A percentile compares a stretch with the other conserved stretches of the same genome.
phyloP scores from a whole-genome alignment of 2,329 filamentous ascomycete genomes.

The Fusarium sambucinum region DNA sequence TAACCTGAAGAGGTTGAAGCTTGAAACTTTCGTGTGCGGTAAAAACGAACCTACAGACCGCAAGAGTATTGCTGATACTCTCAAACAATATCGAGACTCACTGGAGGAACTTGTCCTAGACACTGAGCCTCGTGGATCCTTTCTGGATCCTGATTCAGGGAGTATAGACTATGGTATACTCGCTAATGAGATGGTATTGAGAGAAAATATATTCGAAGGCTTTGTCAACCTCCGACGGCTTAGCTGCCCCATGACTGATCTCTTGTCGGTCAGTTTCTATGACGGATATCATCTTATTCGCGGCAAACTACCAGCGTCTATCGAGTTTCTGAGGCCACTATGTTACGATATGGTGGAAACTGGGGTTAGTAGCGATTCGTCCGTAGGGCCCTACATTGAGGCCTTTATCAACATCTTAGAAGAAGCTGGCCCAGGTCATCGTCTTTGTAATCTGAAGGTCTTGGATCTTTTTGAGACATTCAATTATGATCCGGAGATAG shows the following conservation, averaged over 20 bases:
- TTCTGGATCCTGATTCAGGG: neutral
- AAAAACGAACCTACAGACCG: neutral
- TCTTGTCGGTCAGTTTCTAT: neutral
- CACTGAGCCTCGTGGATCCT: neutral
- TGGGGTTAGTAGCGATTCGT: too few relatives aligned
- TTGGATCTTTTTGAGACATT: neutral
- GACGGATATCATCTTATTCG: neutral
- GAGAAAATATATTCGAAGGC: neutral
- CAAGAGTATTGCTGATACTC: neutral
- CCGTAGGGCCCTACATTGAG: neutral
- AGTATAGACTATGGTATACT: neutral
- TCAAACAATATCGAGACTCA: neutral
- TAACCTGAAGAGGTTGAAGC: neutral
- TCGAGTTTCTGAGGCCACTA: neutral
- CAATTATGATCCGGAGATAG: neutral
- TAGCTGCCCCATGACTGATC: neutral
- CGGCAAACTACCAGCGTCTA: neutral
- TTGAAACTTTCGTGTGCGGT: fast-evolving
- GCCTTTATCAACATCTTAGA: fast-evolving
- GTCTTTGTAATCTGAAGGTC: neutral
- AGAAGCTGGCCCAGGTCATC: neutral
- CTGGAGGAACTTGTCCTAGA: neutral
- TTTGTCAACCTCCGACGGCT: neutral
- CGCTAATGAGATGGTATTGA: fast-evolving
- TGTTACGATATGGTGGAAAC: neutral